Evolutionary conservation across 495 filamentous ascomycete species (phyloP), one percentile per base, ranked within the genome.

Genomic region (Staphylotrichum tortipilum): DNA sequence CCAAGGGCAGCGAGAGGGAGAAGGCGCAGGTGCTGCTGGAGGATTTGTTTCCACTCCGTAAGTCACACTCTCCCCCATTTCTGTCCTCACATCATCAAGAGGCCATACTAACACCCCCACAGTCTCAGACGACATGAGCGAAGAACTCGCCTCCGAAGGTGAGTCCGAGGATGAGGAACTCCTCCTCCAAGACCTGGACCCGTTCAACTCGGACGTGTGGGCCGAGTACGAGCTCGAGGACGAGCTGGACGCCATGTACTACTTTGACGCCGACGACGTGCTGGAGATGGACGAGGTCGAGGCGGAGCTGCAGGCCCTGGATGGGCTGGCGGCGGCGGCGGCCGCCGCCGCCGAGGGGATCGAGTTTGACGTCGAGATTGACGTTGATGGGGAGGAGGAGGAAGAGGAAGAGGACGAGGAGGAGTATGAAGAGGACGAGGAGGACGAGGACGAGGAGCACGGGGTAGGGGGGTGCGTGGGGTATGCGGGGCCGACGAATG

Each of bases 11-110:
- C 11, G 21, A 11, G 8, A 23, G 10, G 10, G 56, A 56, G 3
- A 57, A 55, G 33, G 26, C 59, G 10, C 44, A 53, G 44, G 50
- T 57, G 3, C 34, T 60, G 14, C 47, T 58, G n/a, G 43, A 56
- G 35, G 57, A 59, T 44, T 37, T 62, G 18, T 31, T 52, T 4
- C 53, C 59, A 12, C 39, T 60, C 10, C 34, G 59, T 62, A 54
- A 1, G 53, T 53, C 14, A 12, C n/a, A 5, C 15, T 31, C 22
- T 36, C 11, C 4, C 26, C 26, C 26, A 5, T 29, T 41, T 21
- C 11, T 29, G 30, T 43, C 1, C 21, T 30, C n/a, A 19, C 15
- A 1, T 8, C 4, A n/a, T 24, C 3, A 10, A 11, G 1, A n/a
- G n/a, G n/a, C n/a, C 9, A 28, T 21, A 29, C 36, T 48, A 36